A percentile compares a stretch with the other conserved stretches of the same genome.
phyloP scores from a whole-genome alignment of 441 rosid species.

The Populus tomentosa region DNA sequence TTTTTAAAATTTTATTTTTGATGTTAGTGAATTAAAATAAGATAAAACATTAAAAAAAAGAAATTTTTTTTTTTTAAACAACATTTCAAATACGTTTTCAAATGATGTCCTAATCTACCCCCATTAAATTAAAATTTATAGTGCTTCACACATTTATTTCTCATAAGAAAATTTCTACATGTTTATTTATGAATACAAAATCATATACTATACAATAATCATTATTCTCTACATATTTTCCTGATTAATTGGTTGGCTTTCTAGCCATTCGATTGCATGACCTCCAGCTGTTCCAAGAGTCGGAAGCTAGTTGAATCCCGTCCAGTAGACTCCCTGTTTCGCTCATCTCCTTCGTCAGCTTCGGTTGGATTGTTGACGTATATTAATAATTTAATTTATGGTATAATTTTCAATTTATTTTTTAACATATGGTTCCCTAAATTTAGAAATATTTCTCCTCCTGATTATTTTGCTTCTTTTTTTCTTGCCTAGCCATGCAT shows the following conservation, averaged over 20 bases:
- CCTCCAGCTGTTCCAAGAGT: no score
- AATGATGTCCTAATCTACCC: not conserved
- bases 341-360: no score
- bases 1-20: no score
- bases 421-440: not conserved
- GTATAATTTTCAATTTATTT: not conserved
- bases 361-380: slow-evolving; percentile 9
- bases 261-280: slow-evolving; percentile 4
- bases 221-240: not conserved
- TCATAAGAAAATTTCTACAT: not conserved
- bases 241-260: not conserved
- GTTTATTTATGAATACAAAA: not conserved
- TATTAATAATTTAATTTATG: not conserved
- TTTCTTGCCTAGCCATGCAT: not conserved
- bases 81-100: no score
- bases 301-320: no score
- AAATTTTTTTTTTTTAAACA: no score
- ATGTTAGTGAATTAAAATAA: no score
- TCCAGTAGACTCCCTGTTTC: no score
- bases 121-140: not conserved
- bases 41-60: no score
- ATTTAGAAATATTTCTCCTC: not conserved
- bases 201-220: no score
- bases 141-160: not conserved
- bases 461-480: not conserved